Evolutionary conservation across 2,329 filamentous ascomycete species (phyloP), one percentile per base, ranked within the genome.

Genomic region (Pseudogymnoascus verrucosus): DNA sequence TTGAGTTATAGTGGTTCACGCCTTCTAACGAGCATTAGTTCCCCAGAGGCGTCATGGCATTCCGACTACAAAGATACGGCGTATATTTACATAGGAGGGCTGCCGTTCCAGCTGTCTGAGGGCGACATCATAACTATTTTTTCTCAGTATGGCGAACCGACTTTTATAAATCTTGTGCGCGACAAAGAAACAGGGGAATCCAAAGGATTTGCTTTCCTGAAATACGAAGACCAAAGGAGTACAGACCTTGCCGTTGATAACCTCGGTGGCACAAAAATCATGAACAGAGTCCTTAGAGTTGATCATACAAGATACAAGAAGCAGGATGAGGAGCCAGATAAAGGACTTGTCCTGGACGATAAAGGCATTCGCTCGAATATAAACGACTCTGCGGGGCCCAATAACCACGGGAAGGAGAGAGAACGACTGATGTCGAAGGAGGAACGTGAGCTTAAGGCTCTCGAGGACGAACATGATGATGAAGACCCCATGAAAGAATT

Each of bases 401-500:
- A 71, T 39, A 77, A 78, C 62, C 74, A 78, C 65, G 75, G 75
- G 60, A 75, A 75, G 59, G 73, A 76, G 64, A 72, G 72, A 64
- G 75, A 73, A 62, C 78, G 89, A 64, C 88, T 88, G 1, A 75
- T 90, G 78, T 76, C 96, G 10, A 89, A 86, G 65, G 93, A 97
- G 72, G 93, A 98, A 77, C 79, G 80, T 63, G 93, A 98, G 73
- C 77, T 98, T 60, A 85, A 85, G 61, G 82, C 86, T 51, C 75
- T 98, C 63, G 85, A 96, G 62, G 79, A 84, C 62, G 87, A 93
- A 14, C 89, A 96, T 67, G 95, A 98, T 68, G 93, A 97, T 23
- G 93, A 98, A 66, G 95, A 99, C 74, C 95, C 95, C 0, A 99
- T 99, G 95, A 97, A 96, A 76, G 86, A 85, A 39, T 97, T 90